Conservation (phyloP, 352 stramenopile genomes). For the Globisporangium iwayamae region DNA sequence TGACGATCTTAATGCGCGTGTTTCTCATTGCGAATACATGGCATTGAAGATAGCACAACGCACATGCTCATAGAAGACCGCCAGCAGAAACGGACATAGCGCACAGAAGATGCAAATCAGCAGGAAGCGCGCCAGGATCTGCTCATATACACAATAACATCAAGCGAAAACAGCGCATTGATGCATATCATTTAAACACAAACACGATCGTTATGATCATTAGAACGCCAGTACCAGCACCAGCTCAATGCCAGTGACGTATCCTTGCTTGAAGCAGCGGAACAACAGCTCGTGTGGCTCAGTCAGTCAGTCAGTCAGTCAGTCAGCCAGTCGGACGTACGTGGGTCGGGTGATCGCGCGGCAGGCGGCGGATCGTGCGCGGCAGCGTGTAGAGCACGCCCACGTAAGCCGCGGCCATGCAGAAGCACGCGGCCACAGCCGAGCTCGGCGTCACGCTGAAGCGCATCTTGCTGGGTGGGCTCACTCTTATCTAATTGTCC, state of each 20-base stretch:
- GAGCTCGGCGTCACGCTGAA: conserved; percentile 69
- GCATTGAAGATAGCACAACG: conserved; percentile 11
- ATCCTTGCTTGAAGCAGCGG: conserved; percentile 3
- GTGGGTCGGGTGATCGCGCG: conserved; percentile 82
- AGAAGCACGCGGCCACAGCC: conserved; percentile 72
- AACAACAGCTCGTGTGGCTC: neutral
- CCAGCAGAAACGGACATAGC: conserved; percentile 75
- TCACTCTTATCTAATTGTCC: neutral
- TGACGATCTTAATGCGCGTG: neutral
- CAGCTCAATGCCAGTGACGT: neutral
- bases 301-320: too few relatives aligned
- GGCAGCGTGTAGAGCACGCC: conserved; percentile 85
- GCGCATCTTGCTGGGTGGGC: conserved; percentile 47
- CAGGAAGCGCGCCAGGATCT: conserved; percentile 86
- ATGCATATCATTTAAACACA: neutral
- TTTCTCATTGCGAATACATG: neutral
- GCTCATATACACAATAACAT: neutral
- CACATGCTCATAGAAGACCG: conserved; percentile 83
- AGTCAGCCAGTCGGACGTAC: conserved; percentile 27
- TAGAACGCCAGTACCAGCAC: too few relatives aligned
- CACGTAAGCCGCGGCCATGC: conserved; percentile 81
- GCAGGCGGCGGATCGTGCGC: conserved; percentile 62
- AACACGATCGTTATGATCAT: neutral
- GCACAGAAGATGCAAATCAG: conserved; percentile 87
- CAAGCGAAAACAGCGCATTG: neutral